Base-by-base conservation (phyloP, 768 basidiomycete species). In the Amanita jacksonii region DNA sequence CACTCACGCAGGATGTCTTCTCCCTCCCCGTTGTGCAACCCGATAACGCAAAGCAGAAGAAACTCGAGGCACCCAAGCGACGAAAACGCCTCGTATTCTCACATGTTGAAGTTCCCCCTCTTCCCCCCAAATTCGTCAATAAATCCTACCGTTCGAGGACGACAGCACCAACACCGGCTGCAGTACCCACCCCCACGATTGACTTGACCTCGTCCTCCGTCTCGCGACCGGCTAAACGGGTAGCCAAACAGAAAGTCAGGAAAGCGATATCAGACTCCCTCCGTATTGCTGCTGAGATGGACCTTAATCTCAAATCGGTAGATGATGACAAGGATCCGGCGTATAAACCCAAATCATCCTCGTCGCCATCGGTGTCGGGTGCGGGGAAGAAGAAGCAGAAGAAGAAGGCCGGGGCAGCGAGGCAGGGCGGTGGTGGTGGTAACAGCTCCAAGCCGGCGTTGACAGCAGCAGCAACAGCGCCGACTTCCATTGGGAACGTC, bases 31-130 rank as follows among this genome's bases (percentile, higher is more conserved):
- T 16, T 28, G 25, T 8, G 8, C 5, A 16, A 8, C 33, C 18
- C 19, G 5, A 13, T 35, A 35, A 16, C 42, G 6, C 2, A 13
- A 15, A 25, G 22, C 15, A 12, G 16, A 43, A 12, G 4, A n/a
- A 10, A 32, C 13, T 9, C 24, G 25, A 35, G 20, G 13, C 32
- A n/a, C 3, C 15, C 23, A 19, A 28, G 25, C 34, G 5, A 16
- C 28, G 22, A 16, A 42, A 23, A 37, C 38, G 51, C n/a, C 9
- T 42, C 22, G 1, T 56, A 2, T 46, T 58, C 33, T 52, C 55
- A 4, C 49, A 61, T 38, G 51, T 63, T 8, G 36, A 45, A 22
- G 54, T 59, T 2, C 62, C 62, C 1, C 54, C 54, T 0, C 41
- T 61, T 12, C 52, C 51, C 16, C 22, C 27, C 16, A 51, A 44